phyloP scores from a whole-genome alignment of 179 eudicot genomes.

The Nepenthes alata region DNA sequence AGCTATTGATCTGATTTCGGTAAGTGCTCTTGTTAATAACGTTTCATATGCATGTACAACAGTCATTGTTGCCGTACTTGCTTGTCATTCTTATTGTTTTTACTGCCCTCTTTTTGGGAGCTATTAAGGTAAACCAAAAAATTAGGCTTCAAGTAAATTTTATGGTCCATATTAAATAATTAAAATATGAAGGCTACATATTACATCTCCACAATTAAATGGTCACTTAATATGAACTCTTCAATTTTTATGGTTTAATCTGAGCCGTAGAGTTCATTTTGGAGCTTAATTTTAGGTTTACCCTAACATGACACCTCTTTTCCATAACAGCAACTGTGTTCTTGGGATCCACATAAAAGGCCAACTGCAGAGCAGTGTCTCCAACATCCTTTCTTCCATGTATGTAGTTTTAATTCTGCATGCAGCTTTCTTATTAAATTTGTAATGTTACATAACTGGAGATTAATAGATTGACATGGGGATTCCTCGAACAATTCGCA shows the following conservation, averaged over 20 bases:
- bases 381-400: constrained; percentile 85
- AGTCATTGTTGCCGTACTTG: too few relatives aligned
- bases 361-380: constrained; percentile 87
- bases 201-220: too few relatives aligned
- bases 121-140: too few relatives aligned
- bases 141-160: too few relatives aligned
- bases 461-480: constrained; percentile 33
- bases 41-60: not conserved
- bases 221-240: not conserved
- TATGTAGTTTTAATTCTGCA: constrained; percentile 16
- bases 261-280: too few relatives aligned
- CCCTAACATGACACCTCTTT: not conserved
- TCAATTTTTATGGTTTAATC: not conserved
- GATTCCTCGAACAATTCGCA: constrained; percentile 57
- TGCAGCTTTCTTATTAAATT: not conserved
- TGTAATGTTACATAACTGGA: constrained; percentile 16
- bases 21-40: constrained; percentile 15
- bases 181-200: not conserved
- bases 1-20: constrained; percentile 80
- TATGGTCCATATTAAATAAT: too few relatives aligned
- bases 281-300: not conserved
- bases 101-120: too few relatives aligned
- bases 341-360: constrained; percentile 86
- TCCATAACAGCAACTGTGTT: constrained; percentile 52
- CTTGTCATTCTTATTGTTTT: too few relatives aligned